These are phyloP conservation scores for Trapa incisa DNA, from an alignment of 345 rosid genomes.

Conservation along the genomic window DNA sequence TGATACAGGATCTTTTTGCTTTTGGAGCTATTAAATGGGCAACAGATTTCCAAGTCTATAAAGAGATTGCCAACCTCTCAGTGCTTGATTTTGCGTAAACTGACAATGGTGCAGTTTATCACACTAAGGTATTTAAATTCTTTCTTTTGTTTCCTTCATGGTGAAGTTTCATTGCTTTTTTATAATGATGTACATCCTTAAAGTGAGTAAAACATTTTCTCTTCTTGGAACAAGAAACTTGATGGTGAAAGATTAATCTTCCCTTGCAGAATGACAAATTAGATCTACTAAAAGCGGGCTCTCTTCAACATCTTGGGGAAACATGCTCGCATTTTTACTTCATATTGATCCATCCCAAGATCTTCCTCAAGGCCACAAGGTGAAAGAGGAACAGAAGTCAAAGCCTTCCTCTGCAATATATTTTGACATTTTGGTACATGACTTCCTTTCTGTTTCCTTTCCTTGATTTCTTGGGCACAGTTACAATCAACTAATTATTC, in stretches of 20 bases:
- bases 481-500: not conserved
- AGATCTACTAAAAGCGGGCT: conserved; percentile 76
- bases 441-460: not conserved
- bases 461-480: not conserved
- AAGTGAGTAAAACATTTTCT: not conserved
- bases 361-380: conserved; percentile 28
- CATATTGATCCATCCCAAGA: conserved; percentile 49
- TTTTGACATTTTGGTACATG: conserved; percentile 74
- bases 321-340: conserved; percentile 84
- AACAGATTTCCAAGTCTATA: conserved; percentile 92
- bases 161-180: not conserved
- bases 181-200: not conserved
- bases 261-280: conserved; percentile 71
- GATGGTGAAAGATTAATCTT: not conserved
- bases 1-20: conserved; percentile 67
- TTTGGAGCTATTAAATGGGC: conserved; percentile 69
- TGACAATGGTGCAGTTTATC: conserved; percentile 81
- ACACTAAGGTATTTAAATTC: conserved; percentile 54
- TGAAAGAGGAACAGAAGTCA: conserved; percentile 25
- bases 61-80: conserved; percentile 81
- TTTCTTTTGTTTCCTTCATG: not conserved
- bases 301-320: conserved; percentile 98
- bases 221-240: not conserved
- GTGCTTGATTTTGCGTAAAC: conserved; percentile 91
- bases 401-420: conserved; percentile 35